A percentile compares a stretch with the other conserved stretches of the same genome.
These are phyloP conservation scores for Exsudoporus floridanus DNA, from an alignment of 1,284 basidiomycete species.

Conservation along the genomic window DNA sequence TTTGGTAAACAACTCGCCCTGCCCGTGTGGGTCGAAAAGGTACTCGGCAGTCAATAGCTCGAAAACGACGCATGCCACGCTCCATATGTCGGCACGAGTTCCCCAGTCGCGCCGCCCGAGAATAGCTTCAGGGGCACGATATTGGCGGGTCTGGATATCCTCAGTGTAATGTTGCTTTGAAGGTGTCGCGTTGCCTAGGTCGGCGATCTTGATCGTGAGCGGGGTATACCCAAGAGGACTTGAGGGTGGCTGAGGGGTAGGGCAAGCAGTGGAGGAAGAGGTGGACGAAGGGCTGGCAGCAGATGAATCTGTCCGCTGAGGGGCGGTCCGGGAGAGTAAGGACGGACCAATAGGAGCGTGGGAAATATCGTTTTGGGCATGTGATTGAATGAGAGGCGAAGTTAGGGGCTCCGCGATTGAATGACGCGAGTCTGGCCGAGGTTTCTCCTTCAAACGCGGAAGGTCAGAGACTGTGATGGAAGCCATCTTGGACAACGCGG, in stretches of 20 bases:
- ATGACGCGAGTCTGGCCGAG: background rate
- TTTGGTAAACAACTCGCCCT: constrained; percentile 82
- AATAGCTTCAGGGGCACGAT: constrained; percentile 89
- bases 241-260: constrained; percentile 28
- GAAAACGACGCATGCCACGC: constrained; percentile 83
- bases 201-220: constrained; percentile 89
- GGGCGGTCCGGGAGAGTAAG: constrained; percentile 68
- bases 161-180: constrained; percentile 85
- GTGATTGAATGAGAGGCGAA: constrained; percentile 32
- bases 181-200: constrained; percentile 85
- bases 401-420: constrained; percentile 3
- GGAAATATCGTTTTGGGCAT: constrained; percentile 18
- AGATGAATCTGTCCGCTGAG: constrained; percentile 33
- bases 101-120: constrained; percentile 87
- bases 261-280: constrained; percentile 26
- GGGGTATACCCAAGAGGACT: constrained; percentile 36
- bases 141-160: constrained; percentile 93
- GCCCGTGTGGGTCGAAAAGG: constrained; percentile 84
- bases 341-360: constrained; percentile 46
- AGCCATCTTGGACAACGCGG: constrained; percentile 42
- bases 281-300: constrained; percentile 26
- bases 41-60: constrained; percentile 87
- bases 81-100: constrained; percentile 84
- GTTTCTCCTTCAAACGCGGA: constrained; percentile 6
- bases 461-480: constrained; percentile 36